Conservation (phyloP, 768 basidiomycete species). For the Crepidotus variabilis region DNA sequence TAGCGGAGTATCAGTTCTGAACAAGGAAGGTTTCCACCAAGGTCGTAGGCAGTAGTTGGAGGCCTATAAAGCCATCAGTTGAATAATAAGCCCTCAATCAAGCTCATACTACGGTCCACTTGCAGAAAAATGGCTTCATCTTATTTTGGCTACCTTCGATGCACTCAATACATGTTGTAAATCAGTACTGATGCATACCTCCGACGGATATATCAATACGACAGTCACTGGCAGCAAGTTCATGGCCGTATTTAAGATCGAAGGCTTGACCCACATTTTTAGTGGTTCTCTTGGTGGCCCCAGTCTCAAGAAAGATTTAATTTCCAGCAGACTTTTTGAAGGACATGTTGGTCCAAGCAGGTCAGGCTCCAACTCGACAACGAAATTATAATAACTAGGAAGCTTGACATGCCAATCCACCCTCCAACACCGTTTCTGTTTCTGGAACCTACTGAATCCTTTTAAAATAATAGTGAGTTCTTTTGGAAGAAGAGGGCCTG, state of each 20-base stretch:
- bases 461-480: too few relatives aligned
- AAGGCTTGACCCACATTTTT: neutral
- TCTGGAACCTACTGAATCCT: too few relatives aligned
- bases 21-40: too few relatives aligned
- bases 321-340: neutral
- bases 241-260: constrained; percentile 1
- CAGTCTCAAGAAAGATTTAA: constrained; percentile 1
- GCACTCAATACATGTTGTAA: neutral
- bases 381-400: neutral
- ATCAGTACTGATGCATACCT: neutral
- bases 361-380: neutral
- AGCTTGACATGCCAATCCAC: constrained; percentile 3
- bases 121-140: neutral
- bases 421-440: constrained; percentile 1
- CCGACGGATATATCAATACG: constrained; percentile 3
- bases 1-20: too few relatives aligned
- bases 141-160: neutral
- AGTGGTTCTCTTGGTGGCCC: neutral
- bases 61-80: too few relatives aligned
- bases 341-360: neutral
- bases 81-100: too few relatives aligned
- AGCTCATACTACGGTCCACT: too few relatives aligned
- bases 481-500: too few relatives aligned
- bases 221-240: constrained; percentile 1
- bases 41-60: too few relatives aligned